These are phyloP conservation scores for Gorgonomyces haynaldii DNA, from an alignment of 192 early-diverging fungal species.

Conservation along the genomic window DNA sequence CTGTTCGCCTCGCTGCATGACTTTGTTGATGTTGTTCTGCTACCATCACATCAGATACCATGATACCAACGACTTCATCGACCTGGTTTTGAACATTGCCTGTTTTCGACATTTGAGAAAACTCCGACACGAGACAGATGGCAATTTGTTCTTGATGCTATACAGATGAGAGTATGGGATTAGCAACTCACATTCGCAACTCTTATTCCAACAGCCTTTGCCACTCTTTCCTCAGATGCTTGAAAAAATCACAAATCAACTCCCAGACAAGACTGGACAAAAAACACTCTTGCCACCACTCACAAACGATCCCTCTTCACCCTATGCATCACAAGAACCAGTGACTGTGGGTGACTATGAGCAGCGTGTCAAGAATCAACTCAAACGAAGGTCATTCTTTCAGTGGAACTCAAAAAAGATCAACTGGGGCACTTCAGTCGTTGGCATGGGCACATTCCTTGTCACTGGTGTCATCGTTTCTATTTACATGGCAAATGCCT, in stretches of 20 bases:
- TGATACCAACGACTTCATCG: conserved; percentile 83
- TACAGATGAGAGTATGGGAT: no score
- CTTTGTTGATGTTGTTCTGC: conserved; percentile 70
- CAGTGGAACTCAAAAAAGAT: background rate
- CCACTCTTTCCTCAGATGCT: no score
- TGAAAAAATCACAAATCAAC: no score
- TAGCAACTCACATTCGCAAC: no score
- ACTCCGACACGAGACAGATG: no score
- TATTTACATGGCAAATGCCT: background rate
- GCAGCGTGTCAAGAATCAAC: conserved; percentile 1
- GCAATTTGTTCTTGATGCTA: no score
- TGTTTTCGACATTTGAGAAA: background rate
- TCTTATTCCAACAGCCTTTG: no score
- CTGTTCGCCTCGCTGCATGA: conserved; percentile 73
- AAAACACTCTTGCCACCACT: background rate
- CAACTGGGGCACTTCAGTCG: background rate
- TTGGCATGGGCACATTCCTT: background rate
- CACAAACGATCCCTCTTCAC: background rate
- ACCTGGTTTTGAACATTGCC: conserved; percentile 40
- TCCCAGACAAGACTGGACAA: no score
- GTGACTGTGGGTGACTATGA: conserved; percentile 1
- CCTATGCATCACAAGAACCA: background rate
- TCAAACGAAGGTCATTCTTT: background rate
- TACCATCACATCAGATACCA: no score
- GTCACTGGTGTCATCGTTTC: background rate